Evolutionary conservation across 345 rosid genomes (phyloP), one percentile per base, ranked within the genome.

Genomic region (Salix caprea): DNA sequence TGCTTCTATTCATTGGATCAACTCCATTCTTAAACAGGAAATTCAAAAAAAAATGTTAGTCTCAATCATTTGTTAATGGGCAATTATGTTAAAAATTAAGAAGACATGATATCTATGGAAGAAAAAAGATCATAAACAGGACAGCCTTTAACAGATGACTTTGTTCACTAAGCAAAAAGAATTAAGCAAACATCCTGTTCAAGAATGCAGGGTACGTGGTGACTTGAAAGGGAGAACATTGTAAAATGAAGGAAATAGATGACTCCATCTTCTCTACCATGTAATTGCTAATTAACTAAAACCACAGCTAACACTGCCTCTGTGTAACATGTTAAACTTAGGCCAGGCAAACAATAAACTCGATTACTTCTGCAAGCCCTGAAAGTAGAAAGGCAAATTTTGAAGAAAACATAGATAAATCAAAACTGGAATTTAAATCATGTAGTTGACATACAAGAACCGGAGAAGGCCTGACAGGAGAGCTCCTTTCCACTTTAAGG

Each of bases 401-500:
- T 8, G 6, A 19, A 72, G 16, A 23, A 8, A 30, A 9, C 56
- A 36, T 12, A 69, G 37, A 34, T 13, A n/a, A 50, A 69, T 32
- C 9, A 50, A 69, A 26, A n/a, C 42, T 58, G 44, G 65, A 18
- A 4, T 72, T 66, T 6, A 62, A 71, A 64, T 52, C 71, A 65
- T 19, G 32, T 34, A 58, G 78, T 40, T 42, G 44, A 72, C 82
- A 46, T 88, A 93, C 98, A 81, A 83, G 82, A 52, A 88, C 76
- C 19, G 93, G 87, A 78, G 96, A 82, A 71, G 88, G 90, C 84
- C 91, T 84, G 78, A 79, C 93, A 65, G 96, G 98, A 76, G 97
- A 94, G 85, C 88, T 90, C 79, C 93, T 86, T 86, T 92, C 97
- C 77, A 87, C 89, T 87, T 94, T 94, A 81, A 87, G 86, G 69